Evolutionary conservation across 768 basidiomycete genomes (phyloP).

Genomic region (Collybiopsis luxurians): DNA sequence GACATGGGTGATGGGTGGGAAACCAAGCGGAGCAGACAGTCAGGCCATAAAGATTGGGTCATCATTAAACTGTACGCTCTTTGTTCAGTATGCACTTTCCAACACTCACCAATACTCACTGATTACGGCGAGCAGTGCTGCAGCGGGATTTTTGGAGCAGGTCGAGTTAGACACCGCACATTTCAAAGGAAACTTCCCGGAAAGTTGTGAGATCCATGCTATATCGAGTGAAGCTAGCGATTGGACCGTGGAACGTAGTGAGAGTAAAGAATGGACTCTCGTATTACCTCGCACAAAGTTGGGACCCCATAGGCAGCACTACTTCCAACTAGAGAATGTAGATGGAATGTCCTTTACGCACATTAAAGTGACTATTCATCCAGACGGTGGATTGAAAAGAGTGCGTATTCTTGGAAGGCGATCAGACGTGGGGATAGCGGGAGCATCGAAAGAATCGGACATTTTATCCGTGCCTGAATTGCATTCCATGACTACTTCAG

Average conservation of each 20-base stretch:
- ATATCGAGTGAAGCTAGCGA: slow-evolving; percentile 33
- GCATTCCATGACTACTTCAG: background rate
- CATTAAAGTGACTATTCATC: slow-evolving; percentile 84
- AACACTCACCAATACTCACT: slow-evolving; percentile 2
- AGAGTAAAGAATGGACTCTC: slow-evolving; percentile 61
- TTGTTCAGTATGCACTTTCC: background rate
- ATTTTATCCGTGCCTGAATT: background rate
- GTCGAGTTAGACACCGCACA: slow-evolving; percentile 92
- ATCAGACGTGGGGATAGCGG: slow-evolving; percentile 22
- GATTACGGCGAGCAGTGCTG: slow-evolving; percentile 48
- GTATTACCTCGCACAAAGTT: slow-evolving; percentile 78
- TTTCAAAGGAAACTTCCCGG: slow-evolving; percentile 96
- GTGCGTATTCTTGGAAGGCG: slow-evolving; percentile 77
- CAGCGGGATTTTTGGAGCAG: slow-evolving; percentile 67
- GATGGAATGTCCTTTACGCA: slow-evolving; percentile 67
- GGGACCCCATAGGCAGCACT: slow-evolving; percentile 88
- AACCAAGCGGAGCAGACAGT: slow-evolving; percentile 80
- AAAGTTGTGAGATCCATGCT: slow-evolving; percentile 80
- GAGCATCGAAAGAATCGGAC: background rate
- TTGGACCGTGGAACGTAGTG: slow-evolving; percentile 30
- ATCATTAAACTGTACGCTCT: slow-evolving; percentile 78
- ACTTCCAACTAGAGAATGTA: slow-evolving; percentile 76
- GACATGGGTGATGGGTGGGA: slow-evolving; percentile 99
- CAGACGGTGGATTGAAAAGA: slow-evolving; percentile 95
- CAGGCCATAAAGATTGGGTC: slow-evolving; percentile 88